Evolutionary conservation across 805 yeast genomes (phyloP).

Genomic region (Kuraishia capsulata): DNA sequence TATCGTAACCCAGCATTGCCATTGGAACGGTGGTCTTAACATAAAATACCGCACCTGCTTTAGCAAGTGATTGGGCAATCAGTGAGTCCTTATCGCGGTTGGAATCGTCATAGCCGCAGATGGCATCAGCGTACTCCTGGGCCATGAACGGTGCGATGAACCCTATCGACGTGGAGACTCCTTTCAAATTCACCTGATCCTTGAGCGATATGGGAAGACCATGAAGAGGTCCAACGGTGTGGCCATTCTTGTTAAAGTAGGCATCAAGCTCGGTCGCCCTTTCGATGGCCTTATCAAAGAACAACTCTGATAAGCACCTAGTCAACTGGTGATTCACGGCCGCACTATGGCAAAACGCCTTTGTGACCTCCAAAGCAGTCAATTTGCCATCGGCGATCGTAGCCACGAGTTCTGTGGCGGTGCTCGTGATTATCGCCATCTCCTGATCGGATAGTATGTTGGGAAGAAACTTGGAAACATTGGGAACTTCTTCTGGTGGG

Average conservation of each 20-base stretch:
- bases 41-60: conserved; percentile 30
- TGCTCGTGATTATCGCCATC: conserved; percentile 10
- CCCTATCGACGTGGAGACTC: conserved; percentile 17
- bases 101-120: neutral
- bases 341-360: conserved; percentile 20
- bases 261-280: conserved; percentile 13
- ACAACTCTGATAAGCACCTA: conserved; percentile 15
- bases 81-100: conserved; percentile 4
- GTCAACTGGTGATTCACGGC: conserved; percentile 17
- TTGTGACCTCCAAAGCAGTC: conserved; percentile 10
- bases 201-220: conserved; percentile 40
- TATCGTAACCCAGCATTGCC: conserved; percentile 52
- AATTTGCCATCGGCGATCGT: conserved; percentile 8
- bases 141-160: conserved; percentile 7
- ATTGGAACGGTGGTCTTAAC: conserved; percentile 50
- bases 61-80: conserved; percentile 11
- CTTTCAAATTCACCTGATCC: conserved; percentile 33
- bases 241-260: conserved; percentile 7
- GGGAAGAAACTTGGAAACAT: conserved; percentile 13
- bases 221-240: conserved; percentile 13
- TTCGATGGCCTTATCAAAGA: conserved; percentile 13
- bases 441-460: conserved; percentile 14
- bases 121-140: conserved; percentile 1
- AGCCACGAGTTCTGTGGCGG: conserved; percentile 10
- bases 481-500: conserved; percentile 16